Evolutionary conservation across 495 filamentous ascomycete genomes (phyloP), one percentile per base, ranked within the genome.

Genomic region (Hyphodiscus hymeniophilus): DNA sequence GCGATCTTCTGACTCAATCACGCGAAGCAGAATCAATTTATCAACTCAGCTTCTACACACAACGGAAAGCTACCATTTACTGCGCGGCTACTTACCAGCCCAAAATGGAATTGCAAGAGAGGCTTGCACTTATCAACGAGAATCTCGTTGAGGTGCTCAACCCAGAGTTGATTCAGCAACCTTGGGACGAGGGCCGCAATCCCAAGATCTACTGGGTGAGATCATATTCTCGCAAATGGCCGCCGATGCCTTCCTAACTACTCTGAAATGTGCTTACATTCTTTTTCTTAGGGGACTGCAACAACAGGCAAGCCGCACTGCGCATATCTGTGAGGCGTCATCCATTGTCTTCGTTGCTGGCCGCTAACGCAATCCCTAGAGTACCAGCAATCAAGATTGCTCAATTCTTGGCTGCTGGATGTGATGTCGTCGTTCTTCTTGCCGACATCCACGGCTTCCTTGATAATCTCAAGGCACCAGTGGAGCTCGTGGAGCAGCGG

Each of bases 401-500:
- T 10, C 52, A 57, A 36, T 55, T 57, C 24, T 33, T 57, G 23
- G 17, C 34, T 13, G 55, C 52, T 7, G 55, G 51, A 4, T 57
- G 55, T 15, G 42, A 55, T 31, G 52, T 57, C 39, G 45, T 30
- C 13, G 30, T 55, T n/a, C 23, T 52, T 1, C 33, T 52, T 5
- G 49, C 49, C 2, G 49, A 52, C 17, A 42, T 26, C 22, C 47
- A 40, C 39, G 17, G 41, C 22, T 48, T 57, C 48, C 31, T 50
- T 35, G 38, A 45, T 20, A 31, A 42, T 18, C 32, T 23, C 17
- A 42, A 42, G 36, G 38, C 41, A 39, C 56, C 28, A 31, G 39
- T 46, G n/a, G 30, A 38, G 20, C 34, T 28, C 49, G 36, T 59
- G 46, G 52, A 81, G 48, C 58, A 58, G 44, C 71, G 74, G 11